phyloP scores from a whole-genome alignment of 2,329 filamentous ascomycete genomes.

The Neofusicoccum kwambonambiense region DNA sequence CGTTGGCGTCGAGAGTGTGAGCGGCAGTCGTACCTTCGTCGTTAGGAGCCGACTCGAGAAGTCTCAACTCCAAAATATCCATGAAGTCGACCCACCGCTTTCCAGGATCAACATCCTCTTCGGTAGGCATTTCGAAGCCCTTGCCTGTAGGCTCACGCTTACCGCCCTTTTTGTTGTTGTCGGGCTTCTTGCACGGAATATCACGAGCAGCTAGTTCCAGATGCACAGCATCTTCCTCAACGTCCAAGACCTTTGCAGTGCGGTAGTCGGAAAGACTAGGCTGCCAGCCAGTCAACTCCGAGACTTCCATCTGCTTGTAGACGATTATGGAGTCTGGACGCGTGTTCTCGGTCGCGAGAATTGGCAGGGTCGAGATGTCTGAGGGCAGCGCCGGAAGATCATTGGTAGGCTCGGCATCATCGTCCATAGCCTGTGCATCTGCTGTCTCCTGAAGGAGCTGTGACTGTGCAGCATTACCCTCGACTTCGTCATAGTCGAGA shows the following conservation, averaged over 20 bases:
- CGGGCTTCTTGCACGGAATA: background rate
- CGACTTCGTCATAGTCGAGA: conserved; percentile 34
- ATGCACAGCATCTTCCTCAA: background rate
- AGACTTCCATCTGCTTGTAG: conserved; percentile 65
- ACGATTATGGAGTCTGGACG: conserved; percentile 63
- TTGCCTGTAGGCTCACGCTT: background rate
- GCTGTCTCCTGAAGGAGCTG: conserved; percentile 25
- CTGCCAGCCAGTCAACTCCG: conserved; percentile 63
- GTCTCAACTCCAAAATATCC: background rate
- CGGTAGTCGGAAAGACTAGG: conserved; percentile 42
- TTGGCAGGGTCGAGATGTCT: conserved; percentile 55
- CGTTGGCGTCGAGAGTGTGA: background rate
- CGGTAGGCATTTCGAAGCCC: background rate
- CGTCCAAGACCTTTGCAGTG: background rate
- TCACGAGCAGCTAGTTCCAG: conserved; percentile 3
- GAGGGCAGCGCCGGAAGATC: conserved; percentile 64
- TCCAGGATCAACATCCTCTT: background rate
- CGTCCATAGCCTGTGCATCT: conserved; percentile 26
- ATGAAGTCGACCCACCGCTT: conserved; percentile 1
- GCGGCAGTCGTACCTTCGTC: background rate
- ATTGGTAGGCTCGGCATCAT: conserved; percentile 36
- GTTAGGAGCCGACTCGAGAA: background rate
- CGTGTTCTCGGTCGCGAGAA: conserved; percentile 50
- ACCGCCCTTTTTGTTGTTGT: background rate
- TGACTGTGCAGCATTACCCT: conserved; percentile 29